Conservation (phyloP, 768 basidiomycete genomes). For the Rhodotorula kratochvilovae region DNA sequence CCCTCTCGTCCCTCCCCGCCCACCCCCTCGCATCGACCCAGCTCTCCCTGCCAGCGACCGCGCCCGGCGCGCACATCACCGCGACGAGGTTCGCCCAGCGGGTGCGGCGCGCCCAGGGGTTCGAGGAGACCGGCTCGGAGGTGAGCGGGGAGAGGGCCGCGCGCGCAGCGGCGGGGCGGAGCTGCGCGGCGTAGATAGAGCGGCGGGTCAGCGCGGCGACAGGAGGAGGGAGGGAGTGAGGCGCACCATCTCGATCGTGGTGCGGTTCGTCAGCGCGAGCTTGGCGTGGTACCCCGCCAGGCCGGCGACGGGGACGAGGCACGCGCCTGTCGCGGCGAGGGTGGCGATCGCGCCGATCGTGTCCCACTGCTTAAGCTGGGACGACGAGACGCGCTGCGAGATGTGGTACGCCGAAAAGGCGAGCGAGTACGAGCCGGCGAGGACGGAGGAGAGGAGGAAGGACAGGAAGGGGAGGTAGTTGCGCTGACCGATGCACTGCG, state of each 20-base stretch:
- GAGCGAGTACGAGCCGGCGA: constrained; percentile 30
- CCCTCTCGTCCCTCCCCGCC: background rate
- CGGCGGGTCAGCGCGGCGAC: background rate
- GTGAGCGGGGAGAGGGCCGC: background rate
- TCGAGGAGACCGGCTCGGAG: background rate
- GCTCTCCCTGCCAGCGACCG: background rate
- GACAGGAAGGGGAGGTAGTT: constrained; percentile 93
- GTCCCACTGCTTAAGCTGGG: constrained; percentile 10
- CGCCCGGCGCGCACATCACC: background rate
- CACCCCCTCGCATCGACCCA: constrained; percentile 5
- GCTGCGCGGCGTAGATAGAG: background rate
- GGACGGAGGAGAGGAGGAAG: constrained; percentile 68
- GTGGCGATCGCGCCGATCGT: constrained; percentile 34
- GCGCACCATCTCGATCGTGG: constrained; percentile 44
- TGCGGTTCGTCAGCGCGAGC: constrained; percentile 33
- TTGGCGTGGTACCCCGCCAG: constrained; percentile 36
- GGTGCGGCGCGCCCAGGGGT: background rate
- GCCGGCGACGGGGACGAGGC: constrained; percentile 25
- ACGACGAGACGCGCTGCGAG: background rate
- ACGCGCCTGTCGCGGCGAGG: background rate
- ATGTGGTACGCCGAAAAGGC: constrained; percentile 36
- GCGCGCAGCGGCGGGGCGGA: constrained; percentile 11
- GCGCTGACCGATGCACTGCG: constrained; percentile 74
- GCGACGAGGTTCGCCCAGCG: background rate
- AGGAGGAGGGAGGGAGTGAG: background rate